Percentiles rank a stretch among this genome's conserved stretches.
These are phyloP conservation scores for Rosa rugosa DNA, from an alignment of 306 rosid genomes.

Conservation along the genomic window DNA sequence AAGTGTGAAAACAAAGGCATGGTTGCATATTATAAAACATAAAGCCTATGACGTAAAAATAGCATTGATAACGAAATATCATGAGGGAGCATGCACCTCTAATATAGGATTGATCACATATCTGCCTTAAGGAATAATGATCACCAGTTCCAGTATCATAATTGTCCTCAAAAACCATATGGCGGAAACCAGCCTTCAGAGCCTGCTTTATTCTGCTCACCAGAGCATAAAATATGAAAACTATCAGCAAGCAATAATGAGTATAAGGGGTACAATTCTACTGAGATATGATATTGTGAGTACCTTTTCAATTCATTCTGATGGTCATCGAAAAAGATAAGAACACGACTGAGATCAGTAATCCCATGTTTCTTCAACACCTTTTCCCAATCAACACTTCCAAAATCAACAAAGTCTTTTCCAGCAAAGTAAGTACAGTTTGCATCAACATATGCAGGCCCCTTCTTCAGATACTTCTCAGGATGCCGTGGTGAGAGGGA, in stretches of 20 bases:
- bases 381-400: constrained; percentile 75
- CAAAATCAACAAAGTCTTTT: constrained; percentile 93
- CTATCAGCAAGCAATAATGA: constrained; percentile 23
- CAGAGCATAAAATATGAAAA: constrained; percentile 23
- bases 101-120: constrained; percentile 90
- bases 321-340: constrained; percentile 92
- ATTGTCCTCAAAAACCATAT: constrained; percentile 97
- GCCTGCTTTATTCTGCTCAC: constrained; percentile 75
- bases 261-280: constrained; percentile 21
- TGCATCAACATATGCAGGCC: constrained; percentile 93
- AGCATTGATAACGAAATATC: constrained; percentile 1
- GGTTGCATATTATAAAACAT: constrained; percentile 8
- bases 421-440: constrained; percentile 95
- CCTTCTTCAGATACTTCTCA: constrained; percentile 88
- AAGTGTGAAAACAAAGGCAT: not conserved
- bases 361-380: constrained; percentile 68
- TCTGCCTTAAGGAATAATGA: constrained; percentile 95
- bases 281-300: constrained; percentile 21
- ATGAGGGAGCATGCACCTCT: constrained; percentile 57
- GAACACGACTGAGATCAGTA: constrained; percentile 66
- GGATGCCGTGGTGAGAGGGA: constrained; percentile 96
- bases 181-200: constrained; percentile 83
- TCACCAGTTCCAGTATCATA: constrained; percentile 99
- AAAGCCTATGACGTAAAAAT: constrained; percentile 5
- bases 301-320: constrained; percentile 96